Evolutionary conservation across 257 asterid species (phyloP).

Genomic region (Anisodus acutangulus): DNA sequence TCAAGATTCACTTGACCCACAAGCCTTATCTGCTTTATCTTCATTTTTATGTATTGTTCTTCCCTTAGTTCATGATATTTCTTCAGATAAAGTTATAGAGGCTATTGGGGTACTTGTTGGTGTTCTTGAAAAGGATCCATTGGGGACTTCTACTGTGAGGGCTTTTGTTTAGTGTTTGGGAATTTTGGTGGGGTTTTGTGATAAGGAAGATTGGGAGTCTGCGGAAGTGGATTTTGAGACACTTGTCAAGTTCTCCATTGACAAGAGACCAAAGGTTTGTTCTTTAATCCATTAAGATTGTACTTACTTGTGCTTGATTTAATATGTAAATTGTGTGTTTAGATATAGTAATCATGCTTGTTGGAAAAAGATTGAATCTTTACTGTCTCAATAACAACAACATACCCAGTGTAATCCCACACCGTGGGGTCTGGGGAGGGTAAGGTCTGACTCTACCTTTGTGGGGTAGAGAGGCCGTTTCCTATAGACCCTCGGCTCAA

Average conservation of each 20-base stretch:
- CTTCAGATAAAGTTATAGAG: slow-evolving; percentile 64
- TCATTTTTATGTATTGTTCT: slow-evolving; percentile 73
- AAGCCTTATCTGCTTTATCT: slow-evolving; percentile 71
- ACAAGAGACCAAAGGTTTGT: slow-evolving; percentile 87
- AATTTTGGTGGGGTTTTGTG: slow-evolving; percentile 60
- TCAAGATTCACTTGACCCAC: slow-evolving; percentile 51
- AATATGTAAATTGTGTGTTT: background rate
- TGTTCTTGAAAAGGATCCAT: slow-evolving; percentile 45
- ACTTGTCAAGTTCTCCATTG: slow-evolving; percentile 65
- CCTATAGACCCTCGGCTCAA: no score
- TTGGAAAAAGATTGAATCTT: background rate
- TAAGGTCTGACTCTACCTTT: no score
- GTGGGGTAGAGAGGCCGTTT: no score
- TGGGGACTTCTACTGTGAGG: slow-evolving; percentile 77
- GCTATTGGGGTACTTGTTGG: slow-evolving; percentile 53
- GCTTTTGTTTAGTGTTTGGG: slow-evolving; percentile 84
- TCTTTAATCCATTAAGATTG: background rate
- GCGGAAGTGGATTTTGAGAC: slow-evolving; percentile 60
- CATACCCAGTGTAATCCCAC: no score
- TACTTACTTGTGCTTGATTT: background rate
- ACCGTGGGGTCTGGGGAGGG: no score
- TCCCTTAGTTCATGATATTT: slow-evolving; percentile 63
- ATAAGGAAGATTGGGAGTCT: slow-evolving; percentile 70
- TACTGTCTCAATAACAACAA: no score
- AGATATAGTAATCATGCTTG: background rate